Evolutionary conservation across 139 green algal genomes (phyloP).

Genomic region (Coelastrella sp.): DNA sequence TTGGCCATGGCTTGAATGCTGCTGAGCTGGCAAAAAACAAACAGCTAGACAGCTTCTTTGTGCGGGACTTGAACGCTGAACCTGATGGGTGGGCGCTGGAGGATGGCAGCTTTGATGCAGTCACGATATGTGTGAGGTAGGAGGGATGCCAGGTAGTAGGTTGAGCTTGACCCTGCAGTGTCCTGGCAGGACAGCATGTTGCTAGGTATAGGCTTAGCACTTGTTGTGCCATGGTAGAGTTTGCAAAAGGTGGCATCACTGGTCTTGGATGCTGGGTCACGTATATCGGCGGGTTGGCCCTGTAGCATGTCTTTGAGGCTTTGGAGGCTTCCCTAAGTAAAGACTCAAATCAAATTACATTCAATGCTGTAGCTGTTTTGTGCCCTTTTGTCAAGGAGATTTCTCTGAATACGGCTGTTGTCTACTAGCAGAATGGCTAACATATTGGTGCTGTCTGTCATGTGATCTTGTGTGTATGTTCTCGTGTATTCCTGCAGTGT

Average conservation of each 20-base stretch:
- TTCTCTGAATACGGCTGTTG: no score
- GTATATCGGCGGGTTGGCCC: no score
- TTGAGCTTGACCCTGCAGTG: no score
- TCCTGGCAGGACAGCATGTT: neutral
- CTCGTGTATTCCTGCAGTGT: conserved; percentile 60
- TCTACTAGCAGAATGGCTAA: no score
- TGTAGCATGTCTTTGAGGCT: no score
- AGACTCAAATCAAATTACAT: no score
- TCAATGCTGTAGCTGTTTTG: no score
- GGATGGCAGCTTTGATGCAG: conserved; percentile 82
- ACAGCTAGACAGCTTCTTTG: conserved; percentile 78
- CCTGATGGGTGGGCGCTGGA: conserved; percentile 74
- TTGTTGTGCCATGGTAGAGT: no score
- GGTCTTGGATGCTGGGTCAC: no score
- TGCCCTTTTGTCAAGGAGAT: no score
- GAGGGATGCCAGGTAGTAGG: conserved; percentile 22
- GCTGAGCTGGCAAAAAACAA: conserved; percentile 84
- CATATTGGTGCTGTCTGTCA: neutral
- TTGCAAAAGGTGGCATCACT: no score
- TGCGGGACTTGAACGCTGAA: conserved; percentile 83
- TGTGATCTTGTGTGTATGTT: neutral
- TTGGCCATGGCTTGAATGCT: conserved; percentile 93
- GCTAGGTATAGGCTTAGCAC: neutral
- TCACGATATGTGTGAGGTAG: conserved; percentile 84
- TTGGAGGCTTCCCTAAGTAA: no score